Evolutionary conservation across 176 grass and related monocot species (phyloP), one percentile per base, ranked within the genome.

Genomic region (Tuctoria greenei): DNA sequence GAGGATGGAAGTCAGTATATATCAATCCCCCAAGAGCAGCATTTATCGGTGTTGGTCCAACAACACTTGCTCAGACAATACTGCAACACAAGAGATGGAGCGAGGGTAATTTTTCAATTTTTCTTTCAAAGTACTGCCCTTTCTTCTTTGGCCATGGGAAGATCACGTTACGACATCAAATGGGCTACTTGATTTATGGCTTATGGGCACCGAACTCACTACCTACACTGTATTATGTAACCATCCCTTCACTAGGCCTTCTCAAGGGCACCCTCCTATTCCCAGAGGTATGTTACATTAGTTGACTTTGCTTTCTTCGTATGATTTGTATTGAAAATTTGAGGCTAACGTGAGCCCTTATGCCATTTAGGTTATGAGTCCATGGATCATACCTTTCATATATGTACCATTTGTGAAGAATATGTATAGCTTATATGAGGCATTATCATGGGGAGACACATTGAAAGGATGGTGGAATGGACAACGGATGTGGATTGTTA

Each of bases 21-120:
- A 68, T 67, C 9, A 73, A 83, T 51, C 94, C 86, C 47, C 44
- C 56, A 67, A 86, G 69, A 76, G 76, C 44, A 64, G 91, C 69
- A 5, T 93, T 97, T 65, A 0, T 97, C 24, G 94, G 94, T 39
- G 68, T 97, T 12, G 78, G 51, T 25, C 88, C 95, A 2, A 7
- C 83, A 61, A 98, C 95, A 24, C 60, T 94, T 20, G 81, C 69
- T 34, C 86, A 94, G 26, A 72, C 83, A 34, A 45, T 94, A 58
- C n/a, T 98, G 70, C 95, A 98, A 24, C 86, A 92, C 73, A 94
- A 94, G 75, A 85, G 95, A 84, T 98, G 95, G 91, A 83, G 86
- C 11, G 90, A 89, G 71, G 93, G 93, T 2, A 45, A 89, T 34
- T 76, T 93, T 4, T 46, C 78, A 1, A 84, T 92, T 45, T 46